Percentiles rank a stretch among this genome's conserved stretches.
phyloP scores from a whole-genome alignment of 2,329 filamentous ascomycete genomes.

The Ophiocordyceps camponoti-saundersi region DNA sequence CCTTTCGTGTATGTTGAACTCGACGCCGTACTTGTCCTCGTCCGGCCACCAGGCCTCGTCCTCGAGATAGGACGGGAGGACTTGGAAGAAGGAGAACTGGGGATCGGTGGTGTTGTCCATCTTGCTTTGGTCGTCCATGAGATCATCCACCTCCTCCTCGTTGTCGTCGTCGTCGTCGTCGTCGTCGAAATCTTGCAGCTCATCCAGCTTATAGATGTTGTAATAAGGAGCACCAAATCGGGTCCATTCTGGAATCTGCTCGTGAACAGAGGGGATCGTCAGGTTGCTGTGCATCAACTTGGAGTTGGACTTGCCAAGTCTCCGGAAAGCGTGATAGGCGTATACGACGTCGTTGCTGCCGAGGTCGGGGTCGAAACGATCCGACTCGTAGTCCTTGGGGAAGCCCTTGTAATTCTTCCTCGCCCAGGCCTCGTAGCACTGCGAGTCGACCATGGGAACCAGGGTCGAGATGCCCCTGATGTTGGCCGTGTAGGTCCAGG shows the following conservation, averaged over 20 bases:
- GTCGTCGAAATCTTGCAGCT: background rate
- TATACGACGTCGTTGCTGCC: background rate
- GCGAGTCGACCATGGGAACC: background rate
- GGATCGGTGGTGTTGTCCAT: too few species aligned
- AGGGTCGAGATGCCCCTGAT: background rate
- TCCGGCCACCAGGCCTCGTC: background rate
- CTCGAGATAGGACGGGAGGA: background rate
- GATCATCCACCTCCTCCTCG: too few species aligned
- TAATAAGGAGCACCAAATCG: background rate
- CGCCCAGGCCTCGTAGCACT: background rate
- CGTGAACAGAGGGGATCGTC: background rate
- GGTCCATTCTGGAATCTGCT: background rate
- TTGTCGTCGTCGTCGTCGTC: too few species aligned
- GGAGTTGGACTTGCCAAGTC: background rate
- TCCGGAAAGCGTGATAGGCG: background rate
- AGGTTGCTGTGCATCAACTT: background rate
- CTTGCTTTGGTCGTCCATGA: too few species aligned
- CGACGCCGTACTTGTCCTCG: background rate
- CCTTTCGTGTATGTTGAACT: background rate
- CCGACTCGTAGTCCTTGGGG: background rate
- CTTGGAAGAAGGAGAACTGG: background rate
- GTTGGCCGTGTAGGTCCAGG: background rate
- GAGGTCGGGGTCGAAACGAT: background rate
- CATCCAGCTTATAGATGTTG: background rate
- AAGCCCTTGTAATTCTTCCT: background rate